Base-by-base conservation (phyloP, 2,329 filamentous ascomycete species). In the Gnomoniopsis sp. region DNA sequence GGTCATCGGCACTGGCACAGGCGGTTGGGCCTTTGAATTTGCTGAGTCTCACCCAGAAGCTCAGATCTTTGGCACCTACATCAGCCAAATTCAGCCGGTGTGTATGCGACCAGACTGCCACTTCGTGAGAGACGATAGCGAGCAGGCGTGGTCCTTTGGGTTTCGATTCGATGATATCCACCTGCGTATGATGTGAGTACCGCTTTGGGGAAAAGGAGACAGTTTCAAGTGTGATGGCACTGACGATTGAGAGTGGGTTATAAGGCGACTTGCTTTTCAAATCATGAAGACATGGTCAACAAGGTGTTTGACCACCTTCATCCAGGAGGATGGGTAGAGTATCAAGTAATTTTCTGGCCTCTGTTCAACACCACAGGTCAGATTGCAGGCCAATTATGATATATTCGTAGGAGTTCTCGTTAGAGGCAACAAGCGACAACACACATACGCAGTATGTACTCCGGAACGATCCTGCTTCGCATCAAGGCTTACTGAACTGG, bases 31-130 rank as follows among this genome's bases (percentile, higher is more conserved):
- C 11, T 85, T 90, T 59, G 83, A 88, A 65, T 81, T 90, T 75
- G 85, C 83, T 65, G 82, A 86, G 64, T 65, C 75, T 49, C 88
- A 86, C 59, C 86, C 86, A 14, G 67, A 77, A 2, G 74, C 86
- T 17, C 71, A 79, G 61, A 77, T 89, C 33, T 78, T 80, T 49
- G 87, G 85, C 36, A 87, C 83, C 8, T 87, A 90, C 65, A 75
- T 89, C 3, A 88, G 85, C 1, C 86, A 86, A 1, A 85, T 88
- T 23, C 87, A 89, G 66, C 85, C 86, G 2, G 74, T 74, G 2
- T 76, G 81, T 49, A 86, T 91, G 1, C 88, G 89, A 0, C 80
- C 82, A 22, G 93, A 92, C 63, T 86, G 91, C n/a, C 83, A 85
- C 61, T 93, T 92, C 64, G 85, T 85, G 60, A 80, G 92, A 48